Evolutionary conservation across 225 moss, liverwort and hornwort species (phyloP).

Genomic region (Pleurozium schreberi): DNA sequence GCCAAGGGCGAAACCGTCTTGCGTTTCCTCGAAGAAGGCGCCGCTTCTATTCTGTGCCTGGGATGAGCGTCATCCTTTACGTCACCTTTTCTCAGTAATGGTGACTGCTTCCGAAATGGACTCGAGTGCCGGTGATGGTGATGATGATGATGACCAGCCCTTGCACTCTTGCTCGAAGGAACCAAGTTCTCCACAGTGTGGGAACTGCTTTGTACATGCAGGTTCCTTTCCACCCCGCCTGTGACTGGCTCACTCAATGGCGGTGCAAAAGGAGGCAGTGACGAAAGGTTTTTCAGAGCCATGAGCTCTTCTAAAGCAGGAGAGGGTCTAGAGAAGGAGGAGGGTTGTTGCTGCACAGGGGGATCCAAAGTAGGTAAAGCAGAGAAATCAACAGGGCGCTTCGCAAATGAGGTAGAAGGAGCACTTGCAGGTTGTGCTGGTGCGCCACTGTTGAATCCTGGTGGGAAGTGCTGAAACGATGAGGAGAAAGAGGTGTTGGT

Average conservation of each 20-base stretch:
- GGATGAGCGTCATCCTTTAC: background rate
- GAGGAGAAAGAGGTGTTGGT: conserved; percentile 16
- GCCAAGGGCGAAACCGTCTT: background rate
- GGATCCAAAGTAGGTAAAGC: conserved; percentile 51
- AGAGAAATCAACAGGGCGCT: conserved; percentile 54
- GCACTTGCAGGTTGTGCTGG: conserved; percentile 6
- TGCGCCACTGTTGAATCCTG: conserved; percentile 4
- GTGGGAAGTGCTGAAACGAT: conserved; percentile 27
- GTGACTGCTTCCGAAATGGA: background rate
- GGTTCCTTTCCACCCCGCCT: conserved; percentile 1
- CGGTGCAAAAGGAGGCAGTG: conserved; percentile 21
- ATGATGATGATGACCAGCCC: background rate
- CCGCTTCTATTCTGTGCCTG: background rate
- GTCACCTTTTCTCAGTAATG: background rate
- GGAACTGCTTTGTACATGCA: background rate
- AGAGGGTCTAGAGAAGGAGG: conserved; percentile 31
- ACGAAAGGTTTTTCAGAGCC: conserved; percentile 36
- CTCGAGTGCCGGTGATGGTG: background rate
- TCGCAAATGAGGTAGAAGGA: conserved; percentile 17
- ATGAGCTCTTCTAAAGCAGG: conserved; percentile 70
- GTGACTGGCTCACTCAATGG: conserved; percentile 14
- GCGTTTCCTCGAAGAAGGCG: background rate
- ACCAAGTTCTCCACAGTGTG: background rate
- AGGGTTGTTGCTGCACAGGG: conserved; percentile 19
- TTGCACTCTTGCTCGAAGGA: background rate